phyloP scores from a whole-genome alignment of 1,284 basidiomycete species.

The Cryptococcus sp. region DNA sequence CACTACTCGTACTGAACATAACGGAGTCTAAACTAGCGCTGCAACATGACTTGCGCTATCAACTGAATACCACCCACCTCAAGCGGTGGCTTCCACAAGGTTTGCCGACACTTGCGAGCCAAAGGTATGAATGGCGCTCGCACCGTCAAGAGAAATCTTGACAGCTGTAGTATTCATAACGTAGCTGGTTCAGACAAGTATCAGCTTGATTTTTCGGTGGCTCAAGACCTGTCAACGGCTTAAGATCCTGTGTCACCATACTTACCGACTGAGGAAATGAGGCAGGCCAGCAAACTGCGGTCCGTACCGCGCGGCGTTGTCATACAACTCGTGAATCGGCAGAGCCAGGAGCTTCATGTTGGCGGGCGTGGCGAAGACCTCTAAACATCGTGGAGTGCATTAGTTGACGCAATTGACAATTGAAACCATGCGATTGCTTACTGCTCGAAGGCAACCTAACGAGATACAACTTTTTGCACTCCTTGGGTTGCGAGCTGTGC shows the following conservation, averaged over 20 bases:
- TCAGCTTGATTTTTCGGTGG: no score
- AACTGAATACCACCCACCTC: no score
- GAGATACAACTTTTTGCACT: conserved; percentile 94
- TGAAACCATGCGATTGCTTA: conserved; percentile 55
- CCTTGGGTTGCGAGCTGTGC: conserved; percentile 96
- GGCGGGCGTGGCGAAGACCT: conserved; percentile 91
- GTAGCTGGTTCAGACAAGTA: no score
- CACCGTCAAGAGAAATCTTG: no score
- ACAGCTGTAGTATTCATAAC: no score
- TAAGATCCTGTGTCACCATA: conserved; percentile 9
- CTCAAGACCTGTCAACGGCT: not conserved
- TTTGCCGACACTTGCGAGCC: no score
- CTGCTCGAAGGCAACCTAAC: conserved; percentile 93
- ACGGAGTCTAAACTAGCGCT: no score
- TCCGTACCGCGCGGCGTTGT: conserved; percentile 92
- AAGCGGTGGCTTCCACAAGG: no score
- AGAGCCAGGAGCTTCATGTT: conserved; percentile 98
- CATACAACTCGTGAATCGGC: conserved; percentile 94
- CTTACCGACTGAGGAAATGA: conserved; percentile 83
- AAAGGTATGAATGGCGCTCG: no score
- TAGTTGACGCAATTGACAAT: not conserved
- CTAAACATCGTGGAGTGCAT: conserved; percentile 56
- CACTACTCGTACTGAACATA: no score
- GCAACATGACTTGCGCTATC: no score
- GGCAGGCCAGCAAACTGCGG: conserved; percentile 94